phyloP scores from a whole-genome alignment of 306 rosid species.

The Medicago lupulina region DNA sequence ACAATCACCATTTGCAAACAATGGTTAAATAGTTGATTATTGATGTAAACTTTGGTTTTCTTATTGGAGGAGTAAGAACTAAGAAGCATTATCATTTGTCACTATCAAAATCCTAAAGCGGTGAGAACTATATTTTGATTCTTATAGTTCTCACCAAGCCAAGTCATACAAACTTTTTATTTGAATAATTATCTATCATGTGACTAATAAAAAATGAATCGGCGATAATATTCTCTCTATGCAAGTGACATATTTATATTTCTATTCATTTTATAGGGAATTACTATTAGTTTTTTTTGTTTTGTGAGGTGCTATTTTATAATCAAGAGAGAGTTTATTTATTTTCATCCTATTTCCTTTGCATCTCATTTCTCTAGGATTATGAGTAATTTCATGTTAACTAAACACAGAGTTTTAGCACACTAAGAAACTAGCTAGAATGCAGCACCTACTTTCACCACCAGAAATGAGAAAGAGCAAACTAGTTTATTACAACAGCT shows the following conservation, averaged over 20 bases:
- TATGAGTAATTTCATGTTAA: background rate
- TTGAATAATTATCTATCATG: background rate
- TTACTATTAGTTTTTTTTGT: background rate
- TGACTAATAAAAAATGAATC: background rate
- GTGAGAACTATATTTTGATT: background rate
- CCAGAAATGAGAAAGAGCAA: conserved; percentile 7
- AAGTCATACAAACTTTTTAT: background rate
- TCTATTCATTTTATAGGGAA: background rate
- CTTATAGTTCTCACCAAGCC: conserved; percentile 13
- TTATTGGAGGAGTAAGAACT: no score
- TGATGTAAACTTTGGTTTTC: no score
- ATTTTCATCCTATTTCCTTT: background rate
- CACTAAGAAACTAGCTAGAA: conserved; percentile 29
- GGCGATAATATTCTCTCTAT: background rate
- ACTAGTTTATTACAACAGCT: background rate
- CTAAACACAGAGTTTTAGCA: background rate
- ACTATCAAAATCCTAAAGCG: no score
- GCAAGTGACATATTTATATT: conserved; percentile 9
- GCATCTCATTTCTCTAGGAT: background rate
- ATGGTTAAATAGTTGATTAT: no score
- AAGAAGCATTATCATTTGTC: no score
- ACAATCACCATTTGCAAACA: no score
- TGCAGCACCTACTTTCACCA: background rate
- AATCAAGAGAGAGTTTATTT: background rate
- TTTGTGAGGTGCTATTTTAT: background rate